Base-by-base conservation (phyloP, 1,139 yeast genomes). In the Williopsis jadinii region DNA sequence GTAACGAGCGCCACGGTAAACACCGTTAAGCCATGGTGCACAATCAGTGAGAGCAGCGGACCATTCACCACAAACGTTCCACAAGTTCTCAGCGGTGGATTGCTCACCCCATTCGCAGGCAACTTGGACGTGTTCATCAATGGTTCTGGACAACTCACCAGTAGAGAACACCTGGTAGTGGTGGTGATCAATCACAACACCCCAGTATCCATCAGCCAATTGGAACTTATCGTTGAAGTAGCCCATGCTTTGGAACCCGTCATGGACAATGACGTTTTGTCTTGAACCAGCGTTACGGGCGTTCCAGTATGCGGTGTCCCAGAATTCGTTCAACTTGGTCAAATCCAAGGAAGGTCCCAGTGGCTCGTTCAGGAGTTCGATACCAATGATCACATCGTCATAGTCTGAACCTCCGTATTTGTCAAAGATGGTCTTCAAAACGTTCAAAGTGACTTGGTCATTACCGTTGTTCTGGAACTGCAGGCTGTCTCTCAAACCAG, bases 61-160 rank as follows among this genome's bases (percentile, higher is more conserved):
- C 77, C 92, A 92, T 68, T 92, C 98, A 46, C 97, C 97, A 43
- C 77, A 72, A 29, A 90, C 75, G 43, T 77, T 75, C 86, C 95
- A 84, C 62, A 82, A 82, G 54, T 64, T 59, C 60, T 86, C 95
- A 33, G 61, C 48, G 35, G 56, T 50, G 35, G 77, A 66, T 37
- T 63, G 64, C 31, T 60, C 45, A 39, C 92, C 95, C 71, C 76
- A 75, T 19, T 58, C 51, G 61, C 95, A 84, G 9, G 86, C 90
- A 40, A 66, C 64, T 10, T 62, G 49, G 40, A 90, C 57, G 54
- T 85, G 95, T 28, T 78, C 75, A 46, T 77, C 82, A 46, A 83
- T 70, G 40, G 64, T 44, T 52, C 77, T 54, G 36, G 67, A 53
- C 44, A 88, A 69, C 63, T 84, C 84, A 19, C 70, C 77, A 24